Evolutionary conservation across 495 filamentous ascomycete species (phyloP), one percentile per base, ranked within the genome.

Genomic region (Hyaloscypha hepaticicola): DNA sequence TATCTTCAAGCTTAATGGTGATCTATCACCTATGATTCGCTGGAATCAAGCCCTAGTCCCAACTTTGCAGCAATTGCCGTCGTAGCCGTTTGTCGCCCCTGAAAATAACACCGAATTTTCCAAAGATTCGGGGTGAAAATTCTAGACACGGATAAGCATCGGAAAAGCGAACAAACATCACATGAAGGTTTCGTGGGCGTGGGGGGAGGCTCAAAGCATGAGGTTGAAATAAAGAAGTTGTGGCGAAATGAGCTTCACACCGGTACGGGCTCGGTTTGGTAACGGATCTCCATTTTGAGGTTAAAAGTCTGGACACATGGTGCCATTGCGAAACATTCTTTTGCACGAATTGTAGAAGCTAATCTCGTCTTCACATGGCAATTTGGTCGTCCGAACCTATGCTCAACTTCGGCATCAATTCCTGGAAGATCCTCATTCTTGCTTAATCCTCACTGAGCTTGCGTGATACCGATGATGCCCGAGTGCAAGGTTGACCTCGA

Each of bases 81-180:
- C 12, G 76, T 55, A 24, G 73, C 76, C 3, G 68, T 51, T 60
- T 67, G 68, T 26, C 77, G 69, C 25, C 66, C 51, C 9, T 38
- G 21, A 31, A 72, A 67, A 4, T 71, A 63, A 0, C 14, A 14
- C 38, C 38, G 38, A 45, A 19, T 1, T 19, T 16, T 16, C 12
- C 11, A n/a, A n/a, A n/a, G n/a, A n/a, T n/a, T n/a, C n/a, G n/a
- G n/a, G n/a, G 9, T 14, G 3, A 45, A 14, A 45, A 14, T 45
- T 45, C 16, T 14, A 16, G 38, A 45, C 16, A 14, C 38, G 38
- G 38, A 16, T 16, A 45, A 45, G 12, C 38, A 45, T 45, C 38
- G 38, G 38, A 45, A 45, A 45, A 41, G 0, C 71, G 72, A 8
- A 63, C 25, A 8, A 74, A 25, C 4, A 76, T 66, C 24, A 65